Evolutionary conservation across 495 filamentous ascomycete genomes (phyloP).

Genomic region (Podospora pseudopauciseta): DNA sequence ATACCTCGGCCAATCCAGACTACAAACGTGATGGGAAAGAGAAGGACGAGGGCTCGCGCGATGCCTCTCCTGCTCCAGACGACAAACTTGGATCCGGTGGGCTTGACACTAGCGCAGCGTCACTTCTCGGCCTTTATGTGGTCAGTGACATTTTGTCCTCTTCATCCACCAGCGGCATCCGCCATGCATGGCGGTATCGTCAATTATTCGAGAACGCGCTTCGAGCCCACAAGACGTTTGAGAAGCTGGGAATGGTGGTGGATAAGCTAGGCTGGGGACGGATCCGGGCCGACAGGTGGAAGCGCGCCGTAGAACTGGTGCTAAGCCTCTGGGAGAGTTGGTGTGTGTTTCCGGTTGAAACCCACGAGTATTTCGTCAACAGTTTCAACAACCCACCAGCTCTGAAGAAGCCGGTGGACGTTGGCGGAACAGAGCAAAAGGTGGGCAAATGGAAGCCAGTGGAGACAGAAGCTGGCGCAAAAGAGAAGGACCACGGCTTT

Average conservation of each 20-base stretch:
- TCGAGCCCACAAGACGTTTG: slow-evolving; percentile 68
- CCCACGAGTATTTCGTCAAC: slow-evolving; percentile 66
- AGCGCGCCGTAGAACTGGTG: slow-evolving; percentile 69
- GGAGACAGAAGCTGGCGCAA: slow-evolving; percentile 48
- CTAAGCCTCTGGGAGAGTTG: slow-evolving; percentile 83
- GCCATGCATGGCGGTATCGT: slow-evolving; percentile 88
- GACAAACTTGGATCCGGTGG: slow-evolving; percentile 33
- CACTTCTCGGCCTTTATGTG: slow-evolving; percentile 78
- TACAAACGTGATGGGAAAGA: slow-evolving; percentile 39
- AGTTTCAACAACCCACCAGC: slow-evolving; percentile 73
- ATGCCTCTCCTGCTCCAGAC: slow-evolving; percentile 37
- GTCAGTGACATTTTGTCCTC: slow-evolving; percentile 87
- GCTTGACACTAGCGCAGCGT: slow-evolving; percentile 65
- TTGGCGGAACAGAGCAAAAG: slow-evolving; percentile 51
- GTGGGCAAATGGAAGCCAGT: slow-evolving; percentile 69
- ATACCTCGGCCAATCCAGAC: slow-evolving; percentile 51
- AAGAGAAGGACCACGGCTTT: slow-evolving; percentile 35
- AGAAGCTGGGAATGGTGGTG: slow-evolving; percentile 72
- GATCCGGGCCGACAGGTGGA: slow-evolving; percentile 85
- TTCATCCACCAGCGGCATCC: slow-evolving; percentile 74
- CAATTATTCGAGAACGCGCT: slow-evolving; percentile 78
- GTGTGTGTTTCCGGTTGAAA: slow-evolving; percentile 77
- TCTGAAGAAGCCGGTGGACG: slow-evolving; percentile 46
- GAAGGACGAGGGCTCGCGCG: slow-evolving; percentile 38
- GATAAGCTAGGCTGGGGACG: slow-evolving; percentile 77